Base-by-base conservation (phyloP, 306 rosid genomes). In the Hippophae rhamnoides region DNA sequence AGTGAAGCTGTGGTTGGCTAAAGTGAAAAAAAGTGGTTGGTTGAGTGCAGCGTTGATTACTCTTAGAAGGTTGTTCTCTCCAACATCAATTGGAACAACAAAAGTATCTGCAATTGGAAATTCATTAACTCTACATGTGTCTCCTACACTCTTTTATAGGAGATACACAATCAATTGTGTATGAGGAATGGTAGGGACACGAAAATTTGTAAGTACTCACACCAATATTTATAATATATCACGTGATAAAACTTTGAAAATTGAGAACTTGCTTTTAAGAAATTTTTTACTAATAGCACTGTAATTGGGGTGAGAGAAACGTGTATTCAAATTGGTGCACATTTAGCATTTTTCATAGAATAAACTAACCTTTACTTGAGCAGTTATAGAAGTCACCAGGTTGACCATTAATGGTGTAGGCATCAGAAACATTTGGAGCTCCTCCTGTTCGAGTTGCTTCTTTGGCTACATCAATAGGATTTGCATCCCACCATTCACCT, bases 401-500 rank as follows among this genome's bases (percentile, higher is more conserved):
- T 75, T 92, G 99, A 60, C 94, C 99, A 65, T 92, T 88, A 57
- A 92, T 79, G 47, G 99, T 92, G 67, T 67, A 92, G 0, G 99
- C 96, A 72, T 92, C 84, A 5, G 99, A 88, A 3, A 76, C 54
- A 57, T 88, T 92, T 0, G 99, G 96, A 63, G 88, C 84, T 9
- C 53, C 89, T 49, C 99, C 99, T 0, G 95, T 85, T 57, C 85
- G 49, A 6, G 76, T 76, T 18, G 99, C 78, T 63, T 92, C 44
- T 8, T 76, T 82, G 61, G 86, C 49, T 18, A 92, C 95, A 61
- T 84, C 85, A 2, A 92, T 64, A 10, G 99, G 99, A 68, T 92
- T 84, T 40, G 82, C 75, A 53, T 92, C 80, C 99, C 99, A 92
- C 99, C 96, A 88, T 81, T 92, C 99, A 53, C 99, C 96, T 85